Evolutionary conservation across 176 grass and related monocot species (phyloP), one percentile per base, ranked within the genome.

Genomic region (Avena atlantica): DNA sequence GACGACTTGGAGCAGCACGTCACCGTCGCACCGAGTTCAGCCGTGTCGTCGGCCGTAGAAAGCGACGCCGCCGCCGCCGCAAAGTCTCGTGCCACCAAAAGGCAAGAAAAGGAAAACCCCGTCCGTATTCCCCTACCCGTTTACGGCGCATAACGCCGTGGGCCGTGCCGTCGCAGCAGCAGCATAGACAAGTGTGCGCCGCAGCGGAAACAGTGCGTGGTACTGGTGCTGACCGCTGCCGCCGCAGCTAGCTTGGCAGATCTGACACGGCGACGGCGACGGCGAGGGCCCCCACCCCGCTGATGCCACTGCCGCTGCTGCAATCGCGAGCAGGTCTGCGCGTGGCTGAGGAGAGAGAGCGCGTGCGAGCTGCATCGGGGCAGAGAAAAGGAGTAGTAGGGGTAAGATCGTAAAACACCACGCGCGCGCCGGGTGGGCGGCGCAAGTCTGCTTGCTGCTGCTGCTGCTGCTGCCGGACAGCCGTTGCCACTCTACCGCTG

Each of bases 271-370:
- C 27, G 48, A 9, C 66, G 8, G 66, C 27, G 48, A 24, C 63
- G 15, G 7, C 31, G 1, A 34, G 31, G 31, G 31, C 31, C 31
- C 31, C 31, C 31, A 34, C 31, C 31, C 31, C 31, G 3, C 31
- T 34, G 31, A 34, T 34, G 51, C 27, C 74, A 27, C 50, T 57
- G 27, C 76, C 4, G 16, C 51, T 23, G 47, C 47, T 27, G 60
- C 79, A 3, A 34, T 67, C 64, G 64, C 64, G 27, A 12, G 6
- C 52, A 65, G 76, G 31, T 31, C 62, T 19, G 74, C 66, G 85
- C 49, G 89, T 49, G 88, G 78, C 34, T 59, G 44, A 71, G 78
- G 83, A 69, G 80, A 71, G 17, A 29, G 70, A 14, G 74, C 66
- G 85, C 49, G 74, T 48, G 45, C 45, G 45, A 44, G 52, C 24